phyloP scores from a whole-genome alignment of 805 yeast genomes.

The Ogataea wickerhamii region DNA sequence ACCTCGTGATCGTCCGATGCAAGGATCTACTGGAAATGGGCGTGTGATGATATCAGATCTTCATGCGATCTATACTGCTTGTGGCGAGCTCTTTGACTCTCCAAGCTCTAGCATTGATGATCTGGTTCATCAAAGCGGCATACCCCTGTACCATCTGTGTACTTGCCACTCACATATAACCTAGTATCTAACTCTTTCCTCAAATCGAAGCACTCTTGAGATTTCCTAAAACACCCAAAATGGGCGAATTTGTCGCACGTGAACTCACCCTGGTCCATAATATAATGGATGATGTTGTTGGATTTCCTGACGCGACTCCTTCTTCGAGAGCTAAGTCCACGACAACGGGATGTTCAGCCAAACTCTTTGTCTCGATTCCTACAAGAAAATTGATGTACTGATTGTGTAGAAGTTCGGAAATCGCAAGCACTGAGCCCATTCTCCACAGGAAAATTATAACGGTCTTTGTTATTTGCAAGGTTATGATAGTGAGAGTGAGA shows the following conservation, averaged over 20 bases:
- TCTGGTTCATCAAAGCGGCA: conserved; percentile 20
- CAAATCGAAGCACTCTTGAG: conserved; percentile 6
- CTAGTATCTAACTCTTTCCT: conserved; percentile 5
- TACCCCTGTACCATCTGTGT: conserved; percentile 21
- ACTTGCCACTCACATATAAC: conserved; percentile 22
- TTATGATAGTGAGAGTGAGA: no score
- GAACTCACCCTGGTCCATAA: conserved; percentile 26
- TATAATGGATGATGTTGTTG: conserved; percentile 18
- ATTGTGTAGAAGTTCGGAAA: background rate
- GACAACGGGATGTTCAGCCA: no score
- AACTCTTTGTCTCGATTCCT: background rate
- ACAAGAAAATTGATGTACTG: background rate
- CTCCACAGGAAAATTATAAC: background rate
- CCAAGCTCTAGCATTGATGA: conserved; percentile 19
- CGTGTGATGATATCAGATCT: conserved; percentile 23
- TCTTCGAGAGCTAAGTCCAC: conserved; percentile 13
- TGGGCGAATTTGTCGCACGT: background rate
- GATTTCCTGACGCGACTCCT: conserved; percentile 27
- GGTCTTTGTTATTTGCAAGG: no score
- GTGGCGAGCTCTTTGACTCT: conserved; percentile 23
- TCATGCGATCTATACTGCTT: conserved; percentile 19
- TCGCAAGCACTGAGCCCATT: background rate
- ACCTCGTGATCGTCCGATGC: conserved; percentile 31
- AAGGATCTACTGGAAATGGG: conserved; percentile 22
- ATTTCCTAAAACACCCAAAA: conserved; percentile 5